Conservation (phyloP, 2,329 filamentous ascomycete species). For the Monosporascus sp. region DNA sequence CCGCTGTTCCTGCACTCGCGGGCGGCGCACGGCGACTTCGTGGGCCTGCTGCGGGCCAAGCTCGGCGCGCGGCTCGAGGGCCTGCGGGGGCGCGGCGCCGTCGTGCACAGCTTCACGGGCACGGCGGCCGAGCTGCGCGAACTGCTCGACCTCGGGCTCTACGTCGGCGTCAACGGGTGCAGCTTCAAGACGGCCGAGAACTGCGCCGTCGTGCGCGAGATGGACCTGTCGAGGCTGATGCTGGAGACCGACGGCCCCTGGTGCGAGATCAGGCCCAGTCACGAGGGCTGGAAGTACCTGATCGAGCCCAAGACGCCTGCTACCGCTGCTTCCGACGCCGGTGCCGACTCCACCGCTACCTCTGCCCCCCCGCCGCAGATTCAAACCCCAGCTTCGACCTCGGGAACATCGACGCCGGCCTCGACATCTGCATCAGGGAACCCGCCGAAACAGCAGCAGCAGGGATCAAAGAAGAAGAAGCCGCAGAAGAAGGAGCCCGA, state of each 20-base stretch:
- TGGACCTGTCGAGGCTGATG: slow-evolving; percentile 77
- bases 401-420: slow-evolving; percentile 7
- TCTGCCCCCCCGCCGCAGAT: slow-evolving; percentile 6
- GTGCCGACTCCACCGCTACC: neutral
- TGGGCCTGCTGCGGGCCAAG: slow-evolving; percentile 57
- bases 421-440: slow-evolving; percentile 5
- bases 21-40: slow-evolving; percentile 81
- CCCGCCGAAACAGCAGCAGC: slow-evolving; percentile 10
- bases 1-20: slow-evolving; percentile 91
- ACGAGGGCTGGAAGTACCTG: slow-evolving; percentile 74
- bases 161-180: slow-evolving; percentile 95
- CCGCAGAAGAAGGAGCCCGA: slow-evolving; percentile 56
- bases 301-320: slow-evolving; percentile 31
- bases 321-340: neutral
- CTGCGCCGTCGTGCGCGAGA: slow-evolving; percentile 72
- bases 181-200: slow-evolving; percentile 94
- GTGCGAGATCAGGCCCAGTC: slow-evolving; percentile 88
- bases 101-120: slow-evolving; percentile 95
- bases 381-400: slow-evolving; percentile 1
- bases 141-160: slow-evolving; percentile 72
- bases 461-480: slow-evolving; percentile 37
- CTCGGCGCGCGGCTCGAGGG: slow-evolving; percentile 56
- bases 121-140: slow-evolving; percentile 77
- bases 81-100: slow-evolving; percentile 63
- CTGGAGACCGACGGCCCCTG: slow-evolving; percentile 97